Evolutionary conservation across 2,329 filamentous ascomycete genomes (phyloP), one percentile per base, ranked within the genome.

Genomic region (Fusarium pininemorale): DNA sequence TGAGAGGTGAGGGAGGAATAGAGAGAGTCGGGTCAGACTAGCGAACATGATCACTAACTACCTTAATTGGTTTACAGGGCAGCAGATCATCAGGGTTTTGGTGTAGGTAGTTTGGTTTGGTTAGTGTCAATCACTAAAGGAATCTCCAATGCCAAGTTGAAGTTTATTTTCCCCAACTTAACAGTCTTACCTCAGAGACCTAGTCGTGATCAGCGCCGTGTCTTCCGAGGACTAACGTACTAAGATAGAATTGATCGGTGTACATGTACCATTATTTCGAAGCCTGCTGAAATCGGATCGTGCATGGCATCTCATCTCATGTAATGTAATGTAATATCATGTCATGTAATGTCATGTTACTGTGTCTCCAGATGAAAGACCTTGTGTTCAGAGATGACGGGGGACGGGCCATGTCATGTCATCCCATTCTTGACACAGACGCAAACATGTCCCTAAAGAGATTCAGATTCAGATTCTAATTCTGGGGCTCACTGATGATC

Each of bases 401-500:
- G 26, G 62, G 70, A 63, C 71, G 57, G 60, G 20, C 53, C 67
- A 63, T 71, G 67, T 70, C 74, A 73, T 69, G 58, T 63, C 73
- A 63, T 66, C 60, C 62, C 74, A 69, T 59, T 56, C 65, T 74
- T 64, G 72, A 72, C 73, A 72, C 75, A 74, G 63, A 73, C 68
- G 66, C 73, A 70, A 74, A 74, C 72, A 74, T 57, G 54, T 54
- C 62, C 51, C 35, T 59, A 57, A 68, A 68, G 65, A 55, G 61
- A 28, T 28, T 28, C 28, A 38, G 55, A 30, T 30, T 30, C 11
- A 38, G 44, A 20, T 42, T 51, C 59, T 74, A 55, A n/a, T 55
- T n/a, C 20, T 55, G 20, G 24, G 24, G 15, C 5, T 55, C 37
- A n/a, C 14, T 37, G 18, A 26, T 20, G 16, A 22, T 28, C 35